Evolutionary conservation across 345 rosid genomes (phyloP).

Genomic region (Odontarrhena argentea): DNA sequence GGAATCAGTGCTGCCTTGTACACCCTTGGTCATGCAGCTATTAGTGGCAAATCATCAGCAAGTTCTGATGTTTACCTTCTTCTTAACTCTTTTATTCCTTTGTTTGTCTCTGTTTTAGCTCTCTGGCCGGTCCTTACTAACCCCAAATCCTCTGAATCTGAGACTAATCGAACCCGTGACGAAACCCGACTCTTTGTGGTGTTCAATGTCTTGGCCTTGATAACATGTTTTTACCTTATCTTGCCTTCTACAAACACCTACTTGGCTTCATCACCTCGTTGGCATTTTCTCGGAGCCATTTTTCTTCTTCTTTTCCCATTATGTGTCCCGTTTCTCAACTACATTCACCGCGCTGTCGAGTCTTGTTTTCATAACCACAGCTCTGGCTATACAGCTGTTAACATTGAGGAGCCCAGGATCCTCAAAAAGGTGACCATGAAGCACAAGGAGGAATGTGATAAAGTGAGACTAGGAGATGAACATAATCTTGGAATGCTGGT

Average conservation of each 20-base stretch:
- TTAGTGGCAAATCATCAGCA: slow-evolving; percentile 42
- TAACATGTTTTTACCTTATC: slow-evolving; percentile 74
- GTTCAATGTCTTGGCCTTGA: slow-evolving; percentile 58
- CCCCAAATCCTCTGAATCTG: slow-evolving; percentile 36
- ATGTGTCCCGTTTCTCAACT: slow-evolving; percentile 59
- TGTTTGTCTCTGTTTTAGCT: slow-evolving; percentile 52
- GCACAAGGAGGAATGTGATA: slow-evolving; percentile 41
- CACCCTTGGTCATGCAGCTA: slow-evolving; percentile 61
- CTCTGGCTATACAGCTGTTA: slow-evolving; percentile 65
- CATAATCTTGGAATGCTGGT: slow-evolving; percentile 54
- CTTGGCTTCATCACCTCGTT: slow-evolving; percentile 44
- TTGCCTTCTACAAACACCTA: slow-evolving; percentile 54
- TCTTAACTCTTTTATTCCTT: slow-evolving; percentile 62
- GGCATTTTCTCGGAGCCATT: slow-evolving; percentile 63
- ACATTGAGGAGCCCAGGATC: slow-evolving; percentile 72
- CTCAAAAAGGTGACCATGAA: slow-evolving; percentile 47
- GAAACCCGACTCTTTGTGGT: slow-evolving; percentile 53
- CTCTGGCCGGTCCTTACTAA: slow-evolving; percentile 57
- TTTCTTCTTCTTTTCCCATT: slow-evolving; percentile 57
- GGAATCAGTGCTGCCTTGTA: slow-evolving; percentile 77
- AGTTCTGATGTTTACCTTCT: slow-evolving; percentile 56
- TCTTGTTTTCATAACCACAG: slow-evolving; percentile 53
- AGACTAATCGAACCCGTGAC: slow-evolving; percentile 24
- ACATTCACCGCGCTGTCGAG: slow-evolving; percentile 16
- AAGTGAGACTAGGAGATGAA: slow-evolving; percentile 69